Evolutionary conservation across 2,329 filamentous ascomycete species (phyloP), one percentile per base, ranked within the genome.

Genomic region (Penicillium aurantiogriseum): DNA sequence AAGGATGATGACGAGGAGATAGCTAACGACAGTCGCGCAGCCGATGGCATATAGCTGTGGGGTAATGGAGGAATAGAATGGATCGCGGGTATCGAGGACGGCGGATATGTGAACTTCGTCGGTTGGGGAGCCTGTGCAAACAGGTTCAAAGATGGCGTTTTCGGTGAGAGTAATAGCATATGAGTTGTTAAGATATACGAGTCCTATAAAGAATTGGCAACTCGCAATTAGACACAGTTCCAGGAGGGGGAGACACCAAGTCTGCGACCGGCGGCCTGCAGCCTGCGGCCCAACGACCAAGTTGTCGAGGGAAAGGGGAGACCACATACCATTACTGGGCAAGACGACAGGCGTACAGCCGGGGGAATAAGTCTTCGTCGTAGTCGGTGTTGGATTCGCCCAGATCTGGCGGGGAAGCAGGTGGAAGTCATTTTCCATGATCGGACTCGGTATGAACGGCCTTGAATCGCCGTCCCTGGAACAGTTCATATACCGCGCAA

Each of bases 1-100:
- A 38, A 97, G 86, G 84, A 97, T 95, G 62, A 96, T 90, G 65
- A 97, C 88, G 46, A 97, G 85, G 71, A 95, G 89, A 77, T 95
- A 97, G 48, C 92, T 89, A 49, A 96, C 88, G 54, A 96, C 89
- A 0, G 92, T 97, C 19, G 91, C 91, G 17, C 92, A 90, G 55
- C 92, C 92, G 53, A 97, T 89, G 45, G 92, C 92, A 71, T 97
- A 99, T 68, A 90, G 89, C 75, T 96, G 92, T 15, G 94, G 93
- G 44, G 94, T 93, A 21, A 91, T 92, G 38, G 92, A 96, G 54
- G 92, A 89, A 75, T 96, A 96, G 75, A 99, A 99, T 9, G 92
- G 92, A 68, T 96, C 91, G 62, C 85, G 83, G 54, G 90, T 85
- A 73, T 92, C 86, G 59, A 87, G 84, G 61, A 87, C 75, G 59